phyloP scores from a whole-genome alignment of 768 basidiomycete genomes.

The Solioccasus polychromus region DNA sequence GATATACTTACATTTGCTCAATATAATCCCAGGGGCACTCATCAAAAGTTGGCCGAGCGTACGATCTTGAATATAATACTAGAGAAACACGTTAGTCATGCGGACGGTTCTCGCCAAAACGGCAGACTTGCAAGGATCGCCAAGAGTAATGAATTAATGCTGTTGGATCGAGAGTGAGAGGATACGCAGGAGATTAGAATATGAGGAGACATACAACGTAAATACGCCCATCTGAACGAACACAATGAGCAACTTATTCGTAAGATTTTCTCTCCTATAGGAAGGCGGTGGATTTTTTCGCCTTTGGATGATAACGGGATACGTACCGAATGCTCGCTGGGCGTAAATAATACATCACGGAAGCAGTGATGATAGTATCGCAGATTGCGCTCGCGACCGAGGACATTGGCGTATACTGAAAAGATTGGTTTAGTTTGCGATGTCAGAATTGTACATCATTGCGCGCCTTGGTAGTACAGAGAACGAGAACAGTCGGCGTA shows the following conservation, averaged over 20 bases:
- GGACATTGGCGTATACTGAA: conserved; percentile 9
- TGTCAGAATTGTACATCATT: too few species aligned
- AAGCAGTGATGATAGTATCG: conserved; percentile 17
- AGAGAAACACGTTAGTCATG: neutral
- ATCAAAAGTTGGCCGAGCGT: conserved; percentile 1
- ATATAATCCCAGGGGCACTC: conserved; percentile 8
- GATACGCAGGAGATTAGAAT: neutral
- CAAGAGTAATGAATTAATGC: conserved; percentile 10
- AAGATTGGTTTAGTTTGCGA: neutral
- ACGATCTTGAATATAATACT: conserved; percentile 17
- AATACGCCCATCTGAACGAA: conserved; percentile 21
- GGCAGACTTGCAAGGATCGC: conserved; percentile 10
- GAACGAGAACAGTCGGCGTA: conserved; percentile 1
- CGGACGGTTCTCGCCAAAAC: neutral
- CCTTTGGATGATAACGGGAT: neutral
- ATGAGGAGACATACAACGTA: conserved; percentile 10
- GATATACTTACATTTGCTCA: conserved; percentile 15
- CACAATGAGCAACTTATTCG: conserved; percentile 10
- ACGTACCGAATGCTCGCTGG: conserved; percentile 12
- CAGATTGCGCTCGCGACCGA: conserved; percentile 18
- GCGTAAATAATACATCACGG: conserved; percentile 14
- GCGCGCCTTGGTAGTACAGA: conserved; percentile 6
- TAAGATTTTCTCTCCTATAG: conserved; percentile 7
- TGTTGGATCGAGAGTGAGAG: neutral
- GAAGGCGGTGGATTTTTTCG: neutral